Evolutionary conservation across 495 filamentous ascomycete species (phyloP), one percentile per base, ranked within the genome.

Genomic region (Talaromyces wortmannii): DNA sequence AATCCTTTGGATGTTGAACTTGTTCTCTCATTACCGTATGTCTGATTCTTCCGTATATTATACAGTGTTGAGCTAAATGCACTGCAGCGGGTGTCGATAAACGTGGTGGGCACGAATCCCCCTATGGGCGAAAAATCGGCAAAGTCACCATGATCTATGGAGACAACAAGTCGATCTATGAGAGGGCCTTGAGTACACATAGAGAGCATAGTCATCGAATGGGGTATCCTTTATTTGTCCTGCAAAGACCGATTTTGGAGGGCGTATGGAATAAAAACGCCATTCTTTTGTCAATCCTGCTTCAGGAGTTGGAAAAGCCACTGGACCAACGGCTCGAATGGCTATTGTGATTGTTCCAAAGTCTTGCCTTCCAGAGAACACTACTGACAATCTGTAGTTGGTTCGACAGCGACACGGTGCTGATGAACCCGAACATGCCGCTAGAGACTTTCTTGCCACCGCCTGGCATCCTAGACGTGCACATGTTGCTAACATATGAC

Each of bases 381-480:
- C 23, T 23, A 48, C 32, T 36, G 23, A 30, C n/a, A 40, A 13
- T 15, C 31, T 55, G 13, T 40, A 75, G 73, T 55, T 83, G 79
- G 78, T 68, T 76, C 30, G 79, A 83, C 51, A 66, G 64, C 45
- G 79, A 82, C 57, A 81, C 75, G 10, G 64, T 80, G 7, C 61
- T 82, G 45, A 63, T 81, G 61, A 82, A 83, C 58, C 71, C 72
- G 0, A 64, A 77, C 42, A 70, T 80, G 15, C 75, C 77, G 1
- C 69, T 79, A 31, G 74, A 79, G 42, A 61, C 66, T 31, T 82
- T 83, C 60, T 65, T 81, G 6, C 80, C 80, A 6, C 78, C 79
- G 0, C 51, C 64, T 10, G 59, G 73, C 40, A 69, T 77, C 56
- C 50, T 66, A 7, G 62, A 78, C 52, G 61, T 78, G 40, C 66